phyloP scores from a whole-genome alignment of 1,284 basidiomycete species.

The Leccinum angustisporum region DNA sequence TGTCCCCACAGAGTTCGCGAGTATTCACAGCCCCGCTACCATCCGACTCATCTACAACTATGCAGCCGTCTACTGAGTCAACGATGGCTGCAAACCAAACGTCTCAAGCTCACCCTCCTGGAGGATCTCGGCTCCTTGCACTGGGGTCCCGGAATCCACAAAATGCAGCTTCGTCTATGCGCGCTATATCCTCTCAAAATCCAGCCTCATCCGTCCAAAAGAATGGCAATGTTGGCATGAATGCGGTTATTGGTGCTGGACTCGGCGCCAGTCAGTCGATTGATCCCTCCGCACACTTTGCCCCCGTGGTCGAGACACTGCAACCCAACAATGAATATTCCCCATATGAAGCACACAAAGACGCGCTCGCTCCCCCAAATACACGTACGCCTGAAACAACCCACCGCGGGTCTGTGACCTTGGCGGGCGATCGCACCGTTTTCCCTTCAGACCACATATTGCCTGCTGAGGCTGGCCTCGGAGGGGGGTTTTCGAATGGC shows the following conservation, averaged over 20 bases:
- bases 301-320: constrained; percentile 25
- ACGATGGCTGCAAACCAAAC: constrained; percentile 13
- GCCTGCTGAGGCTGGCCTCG: constrained; percentile 18
- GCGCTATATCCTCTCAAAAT: constrained; percentile 23
- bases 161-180: constrained; percentile 22
- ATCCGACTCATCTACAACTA: constrained; percentile 20
- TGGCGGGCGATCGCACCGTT: constrained; percentile 21
- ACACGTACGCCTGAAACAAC: constrained; percentile 32
- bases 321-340: constrained; percentile 45
- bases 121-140: constrained; percentile 70
- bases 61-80: constrained; percentile 21
- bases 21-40: constrained; percentile 35
- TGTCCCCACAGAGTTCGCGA: constrained; percentile 37
- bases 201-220: constrained; percentile 24
- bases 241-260: constrained; percentile 23
- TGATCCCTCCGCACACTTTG: constrained; percentile 26
- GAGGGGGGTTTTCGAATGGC: constrained; percentile 20
- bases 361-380: constrained; percentile 28
- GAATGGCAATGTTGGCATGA: constrained; percentile 23
- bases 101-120: constrained; percentile 58
- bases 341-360: constrained; percentile 54
- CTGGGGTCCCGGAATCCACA: constrained; percentile 52
- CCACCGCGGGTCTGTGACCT: constrained; percentile 34
- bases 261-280: constrained; percentile 11
- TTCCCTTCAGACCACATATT: constrained; percentile 28